phyloP scores from a whole-genome alignment of 108 stramenopile species.

The Skeletonema costatum region DNA sequence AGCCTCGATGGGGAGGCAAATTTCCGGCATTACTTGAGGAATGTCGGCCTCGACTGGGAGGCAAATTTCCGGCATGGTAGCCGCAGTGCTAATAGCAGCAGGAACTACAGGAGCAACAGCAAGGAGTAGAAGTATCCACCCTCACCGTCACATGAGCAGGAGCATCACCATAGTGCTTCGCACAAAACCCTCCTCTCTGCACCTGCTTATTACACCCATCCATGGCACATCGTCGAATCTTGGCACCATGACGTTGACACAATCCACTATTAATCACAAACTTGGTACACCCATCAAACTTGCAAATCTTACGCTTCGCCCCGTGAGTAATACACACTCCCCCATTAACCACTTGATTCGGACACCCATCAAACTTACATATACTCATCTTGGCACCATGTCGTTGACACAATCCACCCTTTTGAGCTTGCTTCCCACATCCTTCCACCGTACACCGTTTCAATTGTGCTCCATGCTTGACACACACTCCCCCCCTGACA shows the following conservation, averaged over 20 bases:
- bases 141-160: neutral
- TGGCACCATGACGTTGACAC: conserved; percentile 69
- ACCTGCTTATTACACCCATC: conserved; percentile 57
- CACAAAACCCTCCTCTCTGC: conserved; percentile 19
- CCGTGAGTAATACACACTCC: neutral
- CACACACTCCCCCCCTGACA: neutral
- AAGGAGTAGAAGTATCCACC: neutral
- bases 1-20: too few relatives aligned
- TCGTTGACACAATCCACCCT: neutral
- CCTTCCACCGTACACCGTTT: neutral
- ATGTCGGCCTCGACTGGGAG: too few relatives aligned
- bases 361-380: neutral
- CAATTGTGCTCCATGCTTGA: neutral
- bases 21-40: too few relatives aligned
- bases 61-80: too few relatives aligned
- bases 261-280: conserved; percentile 31
- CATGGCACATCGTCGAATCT: conserved; percentile 55
- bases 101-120: too few relatives aligned
- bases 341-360: neutral
- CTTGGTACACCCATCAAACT: neutral
- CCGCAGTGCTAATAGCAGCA: too few relatives aligned
- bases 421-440: neutral
- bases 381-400: neutral
- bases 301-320: neutral
- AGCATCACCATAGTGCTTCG: neutral